Base-by-base conservation (phyloP, 768 basidiomycete species). In the Suillus bovinus region DNA sequence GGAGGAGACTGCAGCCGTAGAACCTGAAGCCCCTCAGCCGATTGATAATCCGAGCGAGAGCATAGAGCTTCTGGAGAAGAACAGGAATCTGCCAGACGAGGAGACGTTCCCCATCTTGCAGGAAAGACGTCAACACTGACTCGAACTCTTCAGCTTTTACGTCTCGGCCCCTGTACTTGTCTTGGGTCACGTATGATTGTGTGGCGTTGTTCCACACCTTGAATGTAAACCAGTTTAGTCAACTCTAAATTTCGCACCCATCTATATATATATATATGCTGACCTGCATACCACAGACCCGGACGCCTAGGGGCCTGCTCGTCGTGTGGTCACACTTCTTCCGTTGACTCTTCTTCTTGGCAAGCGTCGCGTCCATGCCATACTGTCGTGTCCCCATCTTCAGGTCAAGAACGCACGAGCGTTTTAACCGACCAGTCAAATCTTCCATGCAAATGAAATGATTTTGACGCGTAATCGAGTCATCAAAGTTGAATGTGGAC, bases 371-470 rank as follows among this genome's bases (percentile, higher is more conserved):
- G 68, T 97, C 94, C 79, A 96, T 91, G 22, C 97, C 97, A 76
- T 99, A 98, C 78, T 99, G 97, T 38, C 97, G 82, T 34, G 96
- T 98, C n/a, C 97, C 97, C 97, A 99, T 99, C 81, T 99, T 99
- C 69, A 99, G 80, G 76, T 99, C 97, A 70, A 99, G 85, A 46
- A 99, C 96, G 70, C 97, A 99, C 10, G 97, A 93, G 56, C 84
- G 85, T 76, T 91, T 96, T 70, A 97, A 76, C 38, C 91, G 81
- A 29, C 97, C 97, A 3, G 97, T 99, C 54, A 99, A 80, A 71
- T 99, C 97, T 76, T 99, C 97, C 95, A 99, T 97, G 68, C 99
- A 84, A 69, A 99, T 97, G 72, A 99, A 99, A 73, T 98, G 91
- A 71, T 97, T 95, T 75, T 97, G 96, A 14, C 96, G 87, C 8